These are phyloP conservation scores for Solidago caesia DNA, from an alignment of 129 eudicot genomes.

Conservation along the genomic window DNA sequence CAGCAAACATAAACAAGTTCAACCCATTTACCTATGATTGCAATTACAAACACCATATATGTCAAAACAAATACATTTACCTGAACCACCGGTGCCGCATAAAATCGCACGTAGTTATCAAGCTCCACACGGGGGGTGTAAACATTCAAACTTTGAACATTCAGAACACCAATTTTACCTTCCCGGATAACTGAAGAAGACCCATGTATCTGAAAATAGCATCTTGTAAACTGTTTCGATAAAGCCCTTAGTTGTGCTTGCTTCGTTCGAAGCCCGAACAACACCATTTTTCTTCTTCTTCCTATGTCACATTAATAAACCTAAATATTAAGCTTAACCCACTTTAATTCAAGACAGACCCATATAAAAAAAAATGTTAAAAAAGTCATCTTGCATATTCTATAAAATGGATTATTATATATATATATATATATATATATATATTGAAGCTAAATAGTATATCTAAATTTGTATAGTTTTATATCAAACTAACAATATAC, in stretches of 20 bases:
- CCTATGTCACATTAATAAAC: conserved; percentile 23
- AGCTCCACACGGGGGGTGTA: conserved; percentile 27
- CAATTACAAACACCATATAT: not conserved
- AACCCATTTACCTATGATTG: conserved; percentile 5
- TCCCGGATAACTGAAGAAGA: conserved; percentile 18
- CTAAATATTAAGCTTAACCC: conserved; percentile 9
- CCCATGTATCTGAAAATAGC: conserved; percentile 37
- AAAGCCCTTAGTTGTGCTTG: conserved; percentile 36
- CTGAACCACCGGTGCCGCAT: conserved; percentile 58
- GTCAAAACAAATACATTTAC: conserved; percentile 19
- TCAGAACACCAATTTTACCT: conserved; percentile 11
- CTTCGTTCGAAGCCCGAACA: conserved; percentile 51
- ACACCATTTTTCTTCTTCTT: conserved; percentile 32
- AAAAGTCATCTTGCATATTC: too few species aligned
- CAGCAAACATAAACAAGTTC: conserved; percentile 7
- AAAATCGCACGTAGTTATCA: conserved; percentile 43
- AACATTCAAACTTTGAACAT: conserved; percentile 16
- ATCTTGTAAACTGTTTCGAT: conserved; percentile 37
- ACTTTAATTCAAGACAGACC: not conserved
- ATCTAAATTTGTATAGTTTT: not conserved
- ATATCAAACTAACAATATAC: not conserved
- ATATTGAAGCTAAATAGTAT: not conserved
- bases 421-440: not conserved
- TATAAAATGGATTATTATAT: not conserved
- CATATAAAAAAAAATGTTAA: too few species aligned